Percentiles rank a stretch among this genome's conserved stretches.
phyloP scores from a whole-genome alignment of 176 grass and related monocot genomes.

The Ananas comosus region DNA sequence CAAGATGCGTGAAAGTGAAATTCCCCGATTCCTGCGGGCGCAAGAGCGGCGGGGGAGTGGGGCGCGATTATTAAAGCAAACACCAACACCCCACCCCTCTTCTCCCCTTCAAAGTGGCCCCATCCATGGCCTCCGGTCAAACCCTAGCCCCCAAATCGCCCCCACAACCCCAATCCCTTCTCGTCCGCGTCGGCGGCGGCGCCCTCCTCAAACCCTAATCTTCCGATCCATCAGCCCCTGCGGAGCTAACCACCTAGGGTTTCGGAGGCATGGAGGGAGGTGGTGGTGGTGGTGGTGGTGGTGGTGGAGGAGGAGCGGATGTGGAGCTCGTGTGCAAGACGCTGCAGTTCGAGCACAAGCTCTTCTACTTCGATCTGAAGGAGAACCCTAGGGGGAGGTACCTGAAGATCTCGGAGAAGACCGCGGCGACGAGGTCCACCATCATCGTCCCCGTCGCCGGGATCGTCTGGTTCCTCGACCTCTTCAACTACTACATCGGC shows the following conservation, averaged over 20 bases:
- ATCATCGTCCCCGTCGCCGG: constrained; percentile 87
- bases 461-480: constrained; percentile 84
- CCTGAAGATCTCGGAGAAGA: constrained; percentile 98
- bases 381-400: constrained; percentile 94
- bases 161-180: too few relatives aligned
- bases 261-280: constrained; percentile 5
- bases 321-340: constrained; percentile 98
- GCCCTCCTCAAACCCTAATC: too few relatives aligned
- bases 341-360: constrained; percentile 97
- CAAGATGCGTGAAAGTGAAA: too few relatives aligned
- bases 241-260: neutral
- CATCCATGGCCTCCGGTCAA: too few relatives aligned
- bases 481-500: constrained; percentile 90
- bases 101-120: too few relatives aligned
- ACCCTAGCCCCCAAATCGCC: too few relatives aligned
- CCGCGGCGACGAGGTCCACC: constrained; percentile 76
- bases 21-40: too few relatives aligned
- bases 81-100: too few relatives aligned
- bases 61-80: too few relatives aligned
- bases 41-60: too few relatives aligned
- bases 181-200: too few relatives aligned
- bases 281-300: constrained; percentile 24
- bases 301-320: constrained; percentile 50
- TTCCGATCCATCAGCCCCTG: too few relatives aligned
- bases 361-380: constrained; percentile 99